Conservation (phyloP, 1,139 yeast genomes). For the Kluyveromyces sp. region DNA sequence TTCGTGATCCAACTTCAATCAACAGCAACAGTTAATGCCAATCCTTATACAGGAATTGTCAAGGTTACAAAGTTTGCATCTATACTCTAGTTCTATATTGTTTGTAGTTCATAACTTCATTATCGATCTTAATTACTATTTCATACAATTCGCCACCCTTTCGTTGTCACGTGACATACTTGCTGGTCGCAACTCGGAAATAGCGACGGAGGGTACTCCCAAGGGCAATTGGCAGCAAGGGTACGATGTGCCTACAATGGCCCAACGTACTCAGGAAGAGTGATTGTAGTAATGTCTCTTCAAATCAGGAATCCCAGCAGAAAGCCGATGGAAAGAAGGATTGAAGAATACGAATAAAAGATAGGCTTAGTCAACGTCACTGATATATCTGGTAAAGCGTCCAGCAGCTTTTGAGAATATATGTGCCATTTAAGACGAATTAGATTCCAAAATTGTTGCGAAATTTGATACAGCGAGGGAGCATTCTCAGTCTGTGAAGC, state of each 20-base stretch:
- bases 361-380: constrained; percentile 13
- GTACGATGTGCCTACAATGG: too few species aligned
- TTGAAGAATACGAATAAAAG: constrained; percentile 13
- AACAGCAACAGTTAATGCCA: too few species aligned
- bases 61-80: too few species aligned
- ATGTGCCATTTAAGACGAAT: not conserved
- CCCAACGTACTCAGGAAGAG: too few species aligned
- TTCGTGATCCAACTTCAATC: not conserved
- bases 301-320: not conserved
- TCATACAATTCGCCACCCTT: constrained; percentile 2
- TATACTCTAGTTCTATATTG: not conserved
- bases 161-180: not conserved
- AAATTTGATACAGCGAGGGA: not conserved
- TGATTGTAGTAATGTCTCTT: too few species aligned
- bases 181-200: too few species aligned
- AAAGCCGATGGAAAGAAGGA: constrained; percentile 8
- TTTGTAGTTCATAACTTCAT: not conserved
- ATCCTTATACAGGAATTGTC: too few species aligned
- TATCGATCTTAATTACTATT: not conserved
- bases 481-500: not conserved
- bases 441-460: not conserved
- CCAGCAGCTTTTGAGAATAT: not conserved
- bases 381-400: constrained; percentile 8
- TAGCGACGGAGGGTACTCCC: too few species aligned
- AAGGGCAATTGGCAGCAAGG: too few species aligned